Conservation (phyloP, 1,284 basidiomycete species). For the Trametes versicolor region DNA sequence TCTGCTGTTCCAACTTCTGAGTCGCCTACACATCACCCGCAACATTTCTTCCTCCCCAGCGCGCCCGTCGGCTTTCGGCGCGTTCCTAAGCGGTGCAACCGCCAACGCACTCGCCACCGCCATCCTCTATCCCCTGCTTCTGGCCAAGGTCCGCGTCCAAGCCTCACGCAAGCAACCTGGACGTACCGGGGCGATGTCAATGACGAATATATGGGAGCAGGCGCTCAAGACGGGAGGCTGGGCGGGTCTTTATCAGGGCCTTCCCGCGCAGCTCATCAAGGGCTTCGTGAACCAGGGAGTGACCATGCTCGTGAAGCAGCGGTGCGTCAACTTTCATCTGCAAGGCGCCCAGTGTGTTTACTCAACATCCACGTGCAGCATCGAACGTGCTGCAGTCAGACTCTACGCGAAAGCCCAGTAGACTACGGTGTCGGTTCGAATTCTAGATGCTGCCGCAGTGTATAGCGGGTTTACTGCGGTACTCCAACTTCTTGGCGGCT, state of each 20-base stretch:
- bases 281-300: conserved; percentile 65
- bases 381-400: conserved; percentile 17
- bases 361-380: conserved; percentile 1
- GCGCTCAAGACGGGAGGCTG: conserved; percentile 43
- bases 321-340: conserved; percentile 41
- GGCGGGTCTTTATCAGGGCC: conserved; percentile 59
- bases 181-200: conserved; percentile 35
- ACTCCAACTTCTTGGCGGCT: not conserved
- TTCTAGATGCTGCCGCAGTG: not conserved
- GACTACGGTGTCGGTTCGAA: not conserved
- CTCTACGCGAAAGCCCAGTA: conserved; percentile 11
- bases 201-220: conserved; percentile 38
- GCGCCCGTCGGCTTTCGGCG: conserved; percentile 45
- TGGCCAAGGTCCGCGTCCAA: conserved; percentile 66
- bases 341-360: not conserved
- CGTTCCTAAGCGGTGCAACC: conserved; percentile 63
- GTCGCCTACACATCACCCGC: conserved; percentile 43
- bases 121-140: conserved; percentile 63
- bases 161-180: conserved; percentile 41
- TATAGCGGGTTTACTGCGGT: not conserved
- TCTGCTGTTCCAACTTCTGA: conserved; percentile 61
- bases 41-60: conserved; percentile 1
- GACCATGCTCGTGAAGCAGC: conserved; percentile 64
- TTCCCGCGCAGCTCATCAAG: conserved; percentile 62
- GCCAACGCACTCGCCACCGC: conserved; percentile 53